A percentile compares a stretch with the other conserved stretches of the same genome.
These are phyloP conservation scores for Penstemon barbatus DNA, from an alignment of 257 asterid species.

Conservation along the genomic window DNA sequence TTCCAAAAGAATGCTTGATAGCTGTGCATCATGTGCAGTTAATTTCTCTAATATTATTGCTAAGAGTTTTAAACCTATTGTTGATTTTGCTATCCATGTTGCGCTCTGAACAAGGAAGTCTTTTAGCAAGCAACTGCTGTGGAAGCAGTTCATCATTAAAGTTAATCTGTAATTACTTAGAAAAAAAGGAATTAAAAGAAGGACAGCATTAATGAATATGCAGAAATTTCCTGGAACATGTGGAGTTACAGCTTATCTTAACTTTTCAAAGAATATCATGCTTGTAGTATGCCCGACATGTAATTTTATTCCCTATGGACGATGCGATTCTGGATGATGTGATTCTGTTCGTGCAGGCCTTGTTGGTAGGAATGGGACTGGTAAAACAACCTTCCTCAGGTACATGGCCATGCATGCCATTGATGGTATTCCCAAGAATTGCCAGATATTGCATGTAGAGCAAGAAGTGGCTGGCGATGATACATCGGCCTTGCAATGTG, in stretches of 20 bases:
- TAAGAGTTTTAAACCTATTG: slow-evolving; percentile 18
- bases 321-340: slow-evolving; percentile 12
- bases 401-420: slow-evolving; percentile 98
- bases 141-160: slow-evolving; percentile 12
- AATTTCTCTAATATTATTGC: slow-evolving; percentile 6
- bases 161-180: not conserved
- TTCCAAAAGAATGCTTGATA: slow-evolving; percentile 18
- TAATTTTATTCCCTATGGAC: not conserved
- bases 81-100: slow-evolving; percentile 13
- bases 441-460: slow-evolving; percentile 96
- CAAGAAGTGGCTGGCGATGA: slow-evolving; percentile 96
- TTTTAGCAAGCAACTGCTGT: slow-evolving; percentile 17
- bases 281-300: not conserved
- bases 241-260: not conserved
- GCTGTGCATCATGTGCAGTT: not conserved
- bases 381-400: slow-evolving; percentile 95
- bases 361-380: slow-evolving; percentile 98
- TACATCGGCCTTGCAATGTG: slow-evolving; percentile 84
- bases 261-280: not conserved
- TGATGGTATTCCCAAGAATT: slow-evolving; percentile 92
- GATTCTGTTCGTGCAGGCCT: slow-evolving; percentile 60
- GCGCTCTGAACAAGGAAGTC: slow-evolving; percentile 4
- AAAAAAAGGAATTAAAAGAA: not conserved
- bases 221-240: not conserved
- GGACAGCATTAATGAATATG: not conserved